These are phyloP conservation scores for Lanmaoa rubissima DNA, from an alignment of 768 basidiomycete genomes.

Conservation along the genomic window DNA sequence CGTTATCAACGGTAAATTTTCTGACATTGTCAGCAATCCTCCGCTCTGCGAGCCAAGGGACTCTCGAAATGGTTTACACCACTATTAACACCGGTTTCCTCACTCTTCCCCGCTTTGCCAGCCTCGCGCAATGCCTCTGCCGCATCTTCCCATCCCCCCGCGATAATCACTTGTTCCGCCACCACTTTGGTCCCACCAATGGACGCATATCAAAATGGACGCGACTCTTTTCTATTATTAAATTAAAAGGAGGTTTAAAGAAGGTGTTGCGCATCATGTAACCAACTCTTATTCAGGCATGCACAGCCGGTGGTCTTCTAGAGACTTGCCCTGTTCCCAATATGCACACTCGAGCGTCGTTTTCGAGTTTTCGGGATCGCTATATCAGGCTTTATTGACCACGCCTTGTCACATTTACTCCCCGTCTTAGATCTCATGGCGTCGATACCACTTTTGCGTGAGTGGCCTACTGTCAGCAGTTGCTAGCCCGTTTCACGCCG, in stretches of 20 bases:
- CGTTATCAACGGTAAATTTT: not conserved
- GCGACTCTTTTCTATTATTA: not conserved
- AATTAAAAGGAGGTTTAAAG: not conserved
- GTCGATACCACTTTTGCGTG: not conserved
- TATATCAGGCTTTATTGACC: slow-evolving; percentile 7
- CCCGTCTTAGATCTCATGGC: not conserved
- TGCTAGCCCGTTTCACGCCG: not conserved
- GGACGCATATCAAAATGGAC: not conserved
- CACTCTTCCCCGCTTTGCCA: not conserved
- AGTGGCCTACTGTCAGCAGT: not conserved
- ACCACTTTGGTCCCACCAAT: not conserved
- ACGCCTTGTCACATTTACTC: not conserved
- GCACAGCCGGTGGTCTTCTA: too few relatives aligned
- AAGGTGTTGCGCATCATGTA: not conserved
- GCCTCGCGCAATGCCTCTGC: not conserved
- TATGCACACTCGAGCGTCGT: not conserved
- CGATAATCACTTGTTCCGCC: not conserved
- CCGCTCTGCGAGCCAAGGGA: slow-evolving; percentile 3
- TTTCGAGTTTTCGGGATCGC: not conserved
- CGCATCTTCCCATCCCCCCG: not conserved
- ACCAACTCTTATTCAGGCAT: not conserved
- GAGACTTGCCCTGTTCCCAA: too few relatives aligned
- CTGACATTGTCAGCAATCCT: not conserved
- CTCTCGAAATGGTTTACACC: not conserved
- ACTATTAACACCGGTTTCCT: not conserved